Evolutionary conservation across 1,139 yeast genomes (phyloP).

Genomic region (Scheffersomyces illinoinensis): DNA sequence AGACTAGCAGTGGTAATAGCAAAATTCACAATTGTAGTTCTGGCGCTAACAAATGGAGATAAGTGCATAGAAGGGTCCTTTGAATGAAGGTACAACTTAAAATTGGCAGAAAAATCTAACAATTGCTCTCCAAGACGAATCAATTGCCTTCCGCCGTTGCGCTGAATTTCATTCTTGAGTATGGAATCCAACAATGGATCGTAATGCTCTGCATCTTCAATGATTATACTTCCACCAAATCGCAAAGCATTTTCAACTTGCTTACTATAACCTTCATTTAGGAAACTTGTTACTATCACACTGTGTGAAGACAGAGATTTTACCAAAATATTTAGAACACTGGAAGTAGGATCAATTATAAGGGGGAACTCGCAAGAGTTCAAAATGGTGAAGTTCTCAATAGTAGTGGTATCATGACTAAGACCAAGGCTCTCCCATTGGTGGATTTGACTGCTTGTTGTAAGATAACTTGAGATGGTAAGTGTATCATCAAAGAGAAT

Average conservation of each 20-base stretch:
- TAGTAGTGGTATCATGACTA: constrained; percentile 55
- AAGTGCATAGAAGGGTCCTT: constrained; percentile 53
- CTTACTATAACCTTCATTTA: constrained; percentile 66
- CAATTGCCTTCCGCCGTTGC: constrained; percentile 70
- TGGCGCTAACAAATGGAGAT: constrained; percentile 57
- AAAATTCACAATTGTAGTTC: constrained; percentile 69
- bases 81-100: constrained; percentile 61
- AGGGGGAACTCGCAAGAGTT: constrained; percentile 46
- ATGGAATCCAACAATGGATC: constrained; percentile 73
- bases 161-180: constrained; percentile 58
- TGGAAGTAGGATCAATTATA: constrained; percentile 73
- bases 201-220: constrained; percentile 77
- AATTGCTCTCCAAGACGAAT: constrained; percentile 62
- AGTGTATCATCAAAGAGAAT: constrained; percentile 45
- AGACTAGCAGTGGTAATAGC: constrained; percentile 68
- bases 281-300: constrained; percentile 64
- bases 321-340: constrained; percentile 42
- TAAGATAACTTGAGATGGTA: constrained; percentile 35
- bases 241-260: constrained; percentile 78
- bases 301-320: constrained; percentile 33
- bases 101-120: constrained; percentile 67
- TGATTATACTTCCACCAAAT: constrained; percentile 75
- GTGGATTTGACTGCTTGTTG: constrained; percentile 40
- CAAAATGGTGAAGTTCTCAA: constrained; percentile 65
- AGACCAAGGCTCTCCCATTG: constrained; percentile 58